Evolutionary conservation across 129 eudicot species (phyloP).

Genomic region (Artemisia annua): DNA sequence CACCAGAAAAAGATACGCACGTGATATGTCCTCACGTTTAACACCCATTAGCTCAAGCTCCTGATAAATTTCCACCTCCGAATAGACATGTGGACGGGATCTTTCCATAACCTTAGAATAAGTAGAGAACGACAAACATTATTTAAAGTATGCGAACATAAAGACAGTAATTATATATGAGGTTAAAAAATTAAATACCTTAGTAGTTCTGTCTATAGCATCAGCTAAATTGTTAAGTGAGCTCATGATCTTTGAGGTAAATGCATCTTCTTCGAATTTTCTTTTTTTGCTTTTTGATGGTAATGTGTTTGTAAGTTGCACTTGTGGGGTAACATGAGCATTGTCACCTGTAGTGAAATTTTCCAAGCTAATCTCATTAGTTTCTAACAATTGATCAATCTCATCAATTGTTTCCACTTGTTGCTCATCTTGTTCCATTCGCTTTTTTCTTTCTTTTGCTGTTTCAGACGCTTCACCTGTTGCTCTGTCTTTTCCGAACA

Average conservation of each 20-base stretch:
- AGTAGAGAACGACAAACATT: neutral
- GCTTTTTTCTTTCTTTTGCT: neutral
- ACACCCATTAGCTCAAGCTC: constrained; percentile 1
- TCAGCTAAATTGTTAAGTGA: neutral
- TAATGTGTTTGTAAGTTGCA: neutral
- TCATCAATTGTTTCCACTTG: neutral
- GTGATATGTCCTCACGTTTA: neutral
- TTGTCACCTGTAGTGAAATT: neutral
- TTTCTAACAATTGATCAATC: neutral
- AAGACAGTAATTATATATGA: neutral
- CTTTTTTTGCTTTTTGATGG: neutral
- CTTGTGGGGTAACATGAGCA: neutral
- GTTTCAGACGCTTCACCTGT: neutral
- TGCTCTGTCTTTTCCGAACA: neutral
- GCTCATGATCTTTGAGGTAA: neutral
- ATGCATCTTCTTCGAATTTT: neutral
- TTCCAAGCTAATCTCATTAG: neutral
- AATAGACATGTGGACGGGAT: constrained; percentile 8
- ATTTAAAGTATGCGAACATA: neutral
- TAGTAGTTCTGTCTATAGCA: neutral
- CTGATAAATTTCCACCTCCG: neutral
- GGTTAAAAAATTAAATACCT: neutral
- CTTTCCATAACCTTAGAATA: constrained; percentile 5
- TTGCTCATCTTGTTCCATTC: neutral
- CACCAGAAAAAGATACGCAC: constrained; percentile 1